A percentile compares a stretch with the other conserved stretches of the same genome.
Evolutionary conservation across 164 flowering plant species (phyloP).

Genomic region (Macadamia tetraphylla): DNA sequence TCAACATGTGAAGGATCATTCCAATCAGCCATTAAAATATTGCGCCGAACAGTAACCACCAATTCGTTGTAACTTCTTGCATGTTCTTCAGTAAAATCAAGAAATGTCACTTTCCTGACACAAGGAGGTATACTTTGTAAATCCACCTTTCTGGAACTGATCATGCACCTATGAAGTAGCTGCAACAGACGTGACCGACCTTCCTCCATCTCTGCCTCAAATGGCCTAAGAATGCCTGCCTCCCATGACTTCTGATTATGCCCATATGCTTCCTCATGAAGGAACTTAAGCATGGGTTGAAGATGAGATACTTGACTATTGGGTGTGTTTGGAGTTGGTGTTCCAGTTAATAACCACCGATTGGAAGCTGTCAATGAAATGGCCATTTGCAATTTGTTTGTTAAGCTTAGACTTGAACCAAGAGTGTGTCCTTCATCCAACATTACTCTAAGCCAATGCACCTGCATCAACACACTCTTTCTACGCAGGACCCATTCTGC

Average conservation of each 20-base stretch:
- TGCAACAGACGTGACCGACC: constrained; percentile 72
- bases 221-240: constrained; percentile 80
- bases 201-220: constrained; percentile 91
- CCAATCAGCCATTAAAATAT: constrained; percentile 97
- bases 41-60: constrained; percentile 86
- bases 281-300: constrained; percentile 82
- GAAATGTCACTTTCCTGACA: constrained; percentile 60
- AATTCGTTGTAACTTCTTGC: constrained; percentile 90
- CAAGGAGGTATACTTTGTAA: constrained; percentile 85
- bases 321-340: constrained; percentile 94
- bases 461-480: constrained; percentile 76
- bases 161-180: constrained; percentile 86
- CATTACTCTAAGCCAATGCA: constrained; percentile 91
- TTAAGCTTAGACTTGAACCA: constrained; percentile 84
- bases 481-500: constrained; percentile 80
- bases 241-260: constrained; percentile 84
- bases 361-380: constrained; percentile 65
- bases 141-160: constrained; percentile 89
- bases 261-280: constrained; percentile 86
- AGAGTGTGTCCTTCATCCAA: constrained; percentile 98
- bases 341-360: constrained; percentile 93
- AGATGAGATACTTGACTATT: constrained; percentile 87
- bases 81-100: constrained; percentile 76
- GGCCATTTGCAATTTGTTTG: constrained; percentile 92
- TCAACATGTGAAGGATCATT: constrained; percentile 97